Evolutionary conservation across 441 rosid species (phyloP).

Genomic region (Geranium incanum): DNA sequence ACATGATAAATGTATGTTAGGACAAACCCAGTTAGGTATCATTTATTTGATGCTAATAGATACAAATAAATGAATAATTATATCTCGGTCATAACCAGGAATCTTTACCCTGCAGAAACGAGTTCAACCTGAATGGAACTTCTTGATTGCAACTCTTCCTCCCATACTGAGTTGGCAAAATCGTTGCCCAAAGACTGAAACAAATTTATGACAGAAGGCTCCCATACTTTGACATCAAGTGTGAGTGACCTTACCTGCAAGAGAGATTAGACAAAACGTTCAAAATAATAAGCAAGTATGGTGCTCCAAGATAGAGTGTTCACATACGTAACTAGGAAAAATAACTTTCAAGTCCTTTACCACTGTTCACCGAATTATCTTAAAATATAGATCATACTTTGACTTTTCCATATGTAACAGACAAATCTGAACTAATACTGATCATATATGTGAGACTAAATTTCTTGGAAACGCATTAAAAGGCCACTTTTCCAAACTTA

Average conservation of each 20-base stretch:
- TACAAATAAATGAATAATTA: no score
- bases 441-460: not conserved
- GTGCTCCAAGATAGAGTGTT: not conserved
- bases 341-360: not conserved
- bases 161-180: conserved; percentile 77
- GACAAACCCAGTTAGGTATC: not conserved
- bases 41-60: no score
- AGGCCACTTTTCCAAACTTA: not conserved
- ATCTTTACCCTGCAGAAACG: no score
- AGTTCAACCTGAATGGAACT: conserved; percentile 35
- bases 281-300: not conserved
- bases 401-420: not conserved
- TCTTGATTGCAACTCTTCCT: conserved; percentile 55
- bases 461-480: not conserved
- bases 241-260: conserved; percentile 89
- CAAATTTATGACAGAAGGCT: conserved; percentile 64
- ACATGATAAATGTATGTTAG: conserved; percentile 14
- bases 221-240: conserved; percentile 96
- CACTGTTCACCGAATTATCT: not conserved
- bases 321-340: not conserved
- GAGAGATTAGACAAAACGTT: conserved; percentile 19
- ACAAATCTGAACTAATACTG: not conserved
- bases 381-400: not conserved
- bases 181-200: conserved; percentile 74
- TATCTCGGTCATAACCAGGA: no score